These are phyloP conservation scores for Hysterium pulicare DNA, from an alignment of 2,329 filamentous ascomycete species.

Conservation along the genomic window DNA sequence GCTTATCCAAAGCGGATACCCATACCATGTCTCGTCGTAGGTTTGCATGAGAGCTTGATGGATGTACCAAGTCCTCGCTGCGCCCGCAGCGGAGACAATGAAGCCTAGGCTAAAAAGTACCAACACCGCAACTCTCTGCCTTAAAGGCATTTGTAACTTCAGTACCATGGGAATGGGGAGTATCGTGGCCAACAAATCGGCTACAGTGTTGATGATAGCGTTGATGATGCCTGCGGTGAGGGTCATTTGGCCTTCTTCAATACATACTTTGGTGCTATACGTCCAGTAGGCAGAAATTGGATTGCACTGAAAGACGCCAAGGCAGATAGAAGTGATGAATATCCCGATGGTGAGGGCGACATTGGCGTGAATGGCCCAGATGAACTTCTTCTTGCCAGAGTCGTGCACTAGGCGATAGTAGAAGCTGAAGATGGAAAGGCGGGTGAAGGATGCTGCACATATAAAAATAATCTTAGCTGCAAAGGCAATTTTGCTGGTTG, in stretches of 20 bases:
- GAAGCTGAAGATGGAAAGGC: slow-evolving; percentile 44
- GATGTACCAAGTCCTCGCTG: slow-evolving; percentile 44
- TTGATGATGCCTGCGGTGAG: slow-evolving; percentile 43
- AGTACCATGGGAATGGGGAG: slow-evolving; percentile 44
- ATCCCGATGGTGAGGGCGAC: slow-evolving; percentile 36
- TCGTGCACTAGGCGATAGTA: slow-evolving; percentile 46
- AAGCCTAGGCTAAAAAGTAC: slow-evolving; percentile 41
- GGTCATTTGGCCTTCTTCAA: slow-evolving; percentile 41
- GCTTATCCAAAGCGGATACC: slow-evolving; percentile 47
- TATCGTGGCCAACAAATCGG: slow-evolving; percentile 42
- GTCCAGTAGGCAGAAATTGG: slow-evolving; percentile 44
- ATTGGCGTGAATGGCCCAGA: slow-evolving; percentile 38
- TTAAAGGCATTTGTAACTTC: slow-evolving; percentile 40
- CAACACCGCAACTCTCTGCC: slow-evolving; percentile 39
- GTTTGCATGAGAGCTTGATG: slow-evolving; percentile 40
- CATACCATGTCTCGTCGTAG: slow-evolving; percentile 46
- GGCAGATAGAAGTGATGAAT: slow-evolving; percentile 36
- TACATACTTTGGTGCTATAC: slow-evolving; percentile 23
- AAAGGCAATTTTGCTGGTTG: slow-evolving; percentile 38
- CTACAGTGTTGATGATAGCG: slow-evolving; percentile 42
- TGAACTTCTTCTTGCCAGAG: slow-evolving; percentile 38
- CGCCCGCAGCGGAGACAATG: slow-evolving; percentile 42
- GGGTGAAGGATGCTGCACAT: slow-evolving; percentile 41
- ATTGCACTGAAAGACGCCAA: slow-evolving; percentile 41
- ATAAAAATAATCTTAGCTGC: slow-evolving; percentile 42